Evolutionary conservation across 371 early-diverging fungal genomes (phyloP).

Genomic region (Mucor mucedo): DNA sequence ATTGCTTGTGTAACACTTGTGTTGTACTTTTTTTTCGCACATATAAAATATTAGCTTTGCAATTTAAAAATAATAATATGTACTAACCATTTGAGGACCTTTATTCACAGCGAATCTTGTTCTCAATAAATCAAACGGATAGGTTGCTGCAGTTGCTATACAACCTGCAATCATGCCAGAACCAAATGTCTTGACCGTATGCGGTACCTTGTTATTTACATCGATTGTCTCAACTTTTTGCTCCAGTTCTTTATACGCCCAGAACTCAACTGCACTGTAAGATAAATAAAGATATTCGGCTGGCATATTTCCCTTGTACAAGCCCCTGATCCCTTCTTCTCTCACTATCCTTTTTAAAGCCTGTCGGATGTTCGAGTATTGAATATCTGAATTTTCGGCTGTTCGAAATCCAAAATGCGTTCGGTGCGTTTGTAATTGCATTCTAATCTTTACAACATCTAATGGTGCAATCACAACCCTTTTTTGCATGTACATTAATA

Average conservation of each 20-base stretch:
- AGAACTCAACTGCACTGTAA: slow-evolving; percentile 91
- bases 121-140: slow-evolving; percentile 93
- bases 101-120: slow-evolving; percentile 90
- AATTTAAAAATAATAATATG: background rate
- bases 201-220: slow-evolving; percentile 28
- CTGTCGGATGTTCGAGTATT: slow-evolving; percentile 64
- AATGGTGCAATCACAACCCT: slow-evolving; percentile 83
- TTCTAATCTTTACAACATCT: slow-evolving; percentile 92
- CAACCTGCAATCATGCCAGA: slow-evolving; percentile 79
- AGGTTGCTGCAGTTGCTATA: slow-evolving; percentile 81
- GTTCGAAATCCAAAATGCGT: slow-evolving; percentile 25
- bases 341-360: slow-evolving; percentile 59
- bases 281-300: slow-evolving; percentile 90
- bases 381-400: slow-evolving; percentile 21
- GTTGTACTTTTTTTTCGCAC: slow-evolving; percentile 48
- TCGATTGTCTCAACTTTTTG: slow-evolving; percentile 35
- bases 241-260: slow-evolving; percentile 66
- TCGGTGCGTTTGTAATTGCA: slow-evolving; percentile 66
- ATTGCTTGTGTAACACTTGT: slow-evolving; percentile 68
- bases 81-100: slow-evolving; percentile 55
- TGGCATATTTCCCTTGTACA: slow-evolving; percentile 94
- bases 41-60: background rate
- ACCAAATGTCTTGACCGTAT: slow-evolving; percentile 60
- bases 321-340: slow-evolving; percentile 81
- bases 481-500: too few relatives aligned